phyloP scores from a whole-genome alignment of 2,329 filamentous ascomycete genomes.

The Paracorniculantispora psalliotae region DNA sequence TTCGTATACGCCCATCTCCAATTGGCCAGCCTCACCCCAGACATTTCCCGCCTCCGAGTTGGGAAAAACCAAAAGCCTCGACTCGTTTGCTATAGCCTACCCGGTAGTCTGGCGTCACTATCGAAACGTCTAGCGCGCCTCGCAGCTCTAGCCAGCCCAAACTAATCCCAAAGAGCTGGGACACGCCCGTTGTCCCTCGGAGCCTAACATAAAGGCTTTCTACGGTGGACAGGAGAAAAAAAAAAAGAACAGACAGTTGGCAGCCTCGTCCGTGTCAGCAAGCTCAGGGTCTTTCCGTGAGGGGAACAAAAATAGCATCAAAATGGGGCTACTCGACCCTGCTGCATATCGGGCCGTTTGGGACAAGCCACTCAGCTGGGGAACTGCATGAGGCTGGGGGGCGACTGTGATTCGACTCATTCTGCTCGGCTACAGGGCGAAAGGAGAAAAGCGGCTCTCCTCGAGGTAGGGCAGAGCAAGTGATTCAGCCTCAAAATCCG shows the following conservation, averaged over 20 bases:
- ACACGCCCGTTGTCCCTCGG: neutral
- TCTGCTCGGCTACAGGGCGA: neutral
- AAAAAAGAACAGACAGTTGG: neutral
- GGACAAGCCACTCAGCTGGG: conserved; percentile 3
- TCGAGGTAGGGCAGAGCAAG: neutral
- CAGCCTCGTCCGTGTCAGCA: neutral
- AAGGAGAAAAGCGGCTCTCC: neutral
- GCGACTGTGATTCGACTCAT: no score
- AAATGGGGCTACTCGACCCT: neutral
- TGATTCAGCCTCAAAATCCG: neutral
- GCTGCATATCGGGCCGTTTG: neutral
- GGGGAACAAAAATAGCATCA: neutral
- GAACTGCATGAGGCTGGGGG: neutral
- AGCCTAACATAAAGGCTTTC: neutral
- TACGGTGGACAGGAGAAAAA: neutral
- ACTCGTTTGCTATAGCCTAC: neutral
- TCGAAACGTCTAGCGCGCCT: neutral
- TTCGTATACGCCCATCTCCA: neutral
- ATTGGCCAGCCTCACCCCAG: neutral
- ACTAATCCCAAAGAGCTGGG: neutral
- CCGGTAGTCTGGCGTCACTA: neutral
- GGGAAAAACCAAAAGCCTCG: neutral
- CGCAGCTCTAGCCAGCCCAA: neutral
- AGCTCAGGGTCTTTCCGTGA: neutral
- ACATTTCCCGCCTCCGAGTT: no score